A percentile compares a stretch with the other conserved stretches of the same genome.
phyloP scores from a whole-genome alignment of 441 rosid genomes.

The Populus hybrid region DNA sequence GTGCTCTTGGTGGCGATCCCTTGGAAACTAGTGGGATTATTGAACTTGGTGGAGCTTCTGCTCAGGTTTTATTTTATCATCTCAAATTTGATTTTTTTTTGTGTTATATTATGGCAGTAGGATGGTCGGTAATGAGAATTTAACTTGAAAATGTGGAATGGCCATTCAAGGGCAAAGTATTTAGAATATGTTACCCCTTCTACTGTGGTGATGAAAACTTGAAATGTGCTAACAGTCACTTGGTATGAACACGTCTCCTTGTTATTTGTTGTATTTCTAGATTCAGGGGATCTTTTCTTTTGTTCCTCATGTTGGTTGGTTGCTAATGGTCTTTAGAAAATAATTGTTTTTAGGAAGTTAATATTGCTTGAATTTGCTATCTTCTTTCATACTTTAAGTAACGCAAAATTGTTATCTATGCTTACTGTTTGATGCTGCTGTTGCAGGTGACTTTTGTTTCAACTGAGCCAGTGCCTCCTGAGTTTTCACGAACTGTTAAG shows the following conservation, averaged over 20 bases:
- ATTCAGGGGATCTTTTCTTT: neutral
- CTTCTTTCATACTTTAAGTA: neutral
- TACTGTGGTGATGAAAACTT: neutral
- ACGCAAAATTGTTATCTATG: neutral
- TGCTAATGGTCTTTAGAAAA: neutral
- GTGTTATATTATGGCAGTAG: neutral
- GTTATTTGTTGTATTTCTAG: neutral
- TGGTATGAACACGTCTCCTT: neutral
- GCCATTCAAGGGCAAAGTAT: neutral
- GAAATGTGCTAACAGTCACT: neutral
- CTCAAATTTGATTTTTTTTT: neutral
- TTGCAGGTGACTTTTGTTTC: slow-evolving; percentile 81
- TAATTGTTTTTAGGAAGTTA: neutral
- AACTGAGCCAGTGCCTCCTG: slow-evolving; percentile 58
- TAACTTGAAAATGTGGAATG: neutral
- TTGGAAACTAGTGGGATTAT: slow-evolving; percentile 67
- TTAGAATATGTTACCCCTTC: neutral
- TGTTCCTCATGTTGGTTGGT: neutral
- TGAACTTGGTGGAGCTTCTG: slow-evolving; percentile 95
- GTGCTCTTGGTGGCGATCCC: slow-evolving; percentile 75
- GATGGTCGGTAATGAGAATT: neutral
- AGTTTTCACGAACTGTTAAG: slow-evolving; percentile 48
- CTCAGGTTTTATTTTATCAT: slow-evolving; percentile 53
- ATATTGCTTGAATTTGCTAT: neutral
- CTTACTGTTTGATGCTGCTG: neutral